Conservation (phyloP, 768 basidiomycete species). For the Suillus discolor region DNA sequence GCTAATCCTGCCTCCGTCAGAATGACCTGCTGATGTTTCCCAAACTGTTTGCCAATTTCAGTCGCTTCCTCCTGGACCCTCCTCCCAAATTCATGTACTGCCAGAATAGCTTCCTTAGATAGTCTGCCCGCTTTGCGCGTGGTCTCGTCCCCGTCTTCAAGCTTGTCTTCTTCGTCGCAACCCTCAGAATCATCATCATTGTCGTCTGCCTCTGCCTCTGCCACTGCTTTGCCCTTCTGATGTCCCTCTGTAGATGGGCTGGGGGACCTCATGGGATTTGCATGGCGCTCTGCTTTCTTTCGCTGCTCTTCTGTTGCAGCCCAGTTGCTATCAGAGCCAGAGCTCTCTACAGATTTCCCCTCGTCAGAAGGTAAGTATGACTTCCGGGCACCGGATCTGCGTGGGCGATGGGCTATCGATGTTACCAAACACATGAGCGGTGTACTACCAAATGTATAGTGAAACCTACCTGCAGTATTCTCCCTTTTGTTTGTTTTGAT, state of each 20-base stretch:
- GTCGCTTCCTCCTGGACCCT: background rate
- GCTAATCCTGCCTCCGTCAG: background rate
- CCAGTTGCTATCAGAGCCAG: background rate
- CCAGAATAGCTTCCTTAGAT: background rate
- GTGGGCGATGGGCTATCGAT: background rate
- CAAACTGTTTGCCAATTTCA: background rate
- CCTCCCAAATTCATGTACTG: background rate
- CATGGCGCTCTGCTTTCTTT: background rate
- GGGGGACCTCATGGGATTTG: background rate
- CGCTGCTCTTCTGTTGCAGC: background rate
- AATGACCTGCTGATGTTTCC: background rate
- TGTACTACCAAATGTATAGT: background rate
- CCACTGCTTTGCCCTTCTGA: background rate
- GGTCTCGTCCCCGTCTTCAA: background rate
- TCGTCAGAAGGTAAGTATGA: background rate
- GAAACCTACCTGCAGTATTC: background rate
- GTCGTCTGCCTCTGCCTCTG: background rate
- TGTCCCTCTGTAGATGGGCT: background rate
- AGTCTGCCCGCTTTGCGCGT: background rate
- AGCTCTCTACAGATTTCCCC: background rate
- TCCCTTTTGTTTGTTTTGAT: background rate
- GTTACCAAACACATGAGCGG: background rate
- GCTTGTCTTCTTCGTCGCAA: background rate
- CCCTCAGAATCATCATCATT: background rate
- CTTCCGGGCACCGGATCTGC: background rate